Evolutionary conservation across 2,329 filamentous ascomycete species (phyloP), one percentile per base, ranked within the genome.

Genomic region (Fusarium lateritium): DNA sequence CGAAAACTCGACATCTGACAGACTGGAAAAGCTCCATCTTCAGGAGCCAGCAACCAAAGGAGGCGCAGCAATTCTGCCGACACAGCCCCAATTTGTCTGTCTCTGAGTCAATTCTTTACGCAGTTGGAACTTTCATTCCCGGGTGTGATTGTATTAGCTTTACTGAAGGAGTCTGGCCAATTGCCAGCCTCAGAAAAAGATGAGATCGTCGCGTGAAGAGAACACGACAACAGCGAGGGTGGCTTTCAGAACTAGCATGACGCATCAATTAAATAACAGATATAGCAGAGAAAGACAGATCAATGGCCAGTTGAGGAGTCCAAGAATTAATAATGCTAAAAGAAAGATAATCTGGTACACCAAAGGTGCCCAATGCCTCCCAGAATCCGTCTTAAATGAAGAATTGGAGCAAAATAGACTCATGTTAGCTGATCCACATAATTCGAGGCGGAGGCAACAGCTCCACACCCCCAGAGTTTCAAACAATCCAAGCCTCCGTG

Each of bases 51-150:
- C 33, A 40, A 26, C 24, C 38, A 24, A 56, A 38, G 4, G 43
- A 33, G 60, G 60, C 43, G 57, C 38, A 62, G 60, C 7, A 52
- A 24, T 14, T 19, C 39, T 15, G n/a, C 14, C 17, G 10, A 38
- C 60, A 62, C 43, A 62, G 60, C 60, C 60, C 39, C 55, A 19
- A 31, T 44, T 10, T 7, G 26, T 11, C 24, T 26, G 19, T 22
- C 15, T 2, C 33, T 19, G 24, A 13, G 38, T 22, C 17, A 19
- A 22, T 14, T 17, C 46, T 19, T 21, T 7, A 26, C 7, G 26
- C 21, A 17, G 19, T 26, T 22, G 6, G n/a, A 6, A 9, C 15
- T 15, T 21, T 10, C 19, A n/a, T 47, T 33, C 28, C 34, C 14
- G 22, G 36, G 22, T 21, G 24, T n/a, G 34, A 38, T 33, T 26